These are phyloP conservation scores for Hypoxylon intermedium DNA, from an alignment of 495 filamentous ascomycete species.

Conservation along the genomic window DNA sequence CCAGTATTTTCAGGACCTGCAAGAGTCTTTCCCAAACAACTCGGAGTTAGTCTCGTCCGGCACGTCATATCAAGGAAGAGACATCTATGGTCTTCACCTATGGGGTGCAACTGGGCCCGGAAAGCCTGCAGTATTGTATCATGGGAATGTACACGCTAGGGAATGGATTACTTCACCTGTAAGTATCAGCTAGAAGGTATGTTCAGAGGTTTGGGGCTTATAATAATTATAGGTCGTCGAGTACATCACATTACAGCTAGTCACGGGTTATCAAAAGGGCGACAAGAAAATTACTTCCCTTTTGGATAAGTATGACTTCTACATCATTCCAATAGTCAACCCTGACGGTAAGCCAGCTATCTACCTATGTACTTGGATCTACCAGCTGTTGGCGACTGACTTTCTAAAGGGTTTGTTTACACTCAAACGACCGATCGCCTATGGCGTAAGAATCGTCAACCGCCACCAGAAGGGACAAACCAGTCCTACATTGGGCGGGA, in stretches of 20 bases:
- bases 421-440: conserved; percentile 56
- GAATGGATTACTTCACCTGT: conserved; percentile 62
- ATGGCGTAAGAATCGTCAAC: conserved; percentile 61
- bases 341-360: conserved; percentile 55
- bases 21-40: conserved; percentile 49
- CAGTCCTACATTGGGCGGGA: conserved; percentile 55
- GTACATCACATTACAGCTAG: conserved; percentile 53
- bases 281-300: conserved; percentile 40
- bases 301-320: conserved; percentile 60
- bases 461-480: conserved; percentile 31
- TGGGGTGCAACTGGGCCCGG: conserved; percentile 53
- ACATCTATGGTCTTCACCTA: conserved; percentile 58
- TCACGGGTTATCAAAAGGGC: conserved; percentile 49
- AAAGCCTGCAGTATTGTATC: conserved; percentile 57
- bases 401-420: conserved; percentile 52
- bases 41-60: conserved; percentile 55
- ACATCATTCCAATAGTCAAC: conserved; percentile 60
- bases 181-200: background rate
- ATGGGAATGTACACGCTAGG: conserved; percentile 60
- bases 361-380: background rate
- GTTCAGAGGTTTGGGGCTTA: background rate
- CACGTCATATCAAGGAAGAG: conserved; percentile 50
- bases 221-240: conserved; percentile 44
- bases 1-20: conserved; percentile 51
- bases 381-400: background rate